Percentiles rank a stretch among this genome's conserved stretches.
Conservation (phyloP, 805 yeast species). For the Nakazawaea siamensis region DNA sequence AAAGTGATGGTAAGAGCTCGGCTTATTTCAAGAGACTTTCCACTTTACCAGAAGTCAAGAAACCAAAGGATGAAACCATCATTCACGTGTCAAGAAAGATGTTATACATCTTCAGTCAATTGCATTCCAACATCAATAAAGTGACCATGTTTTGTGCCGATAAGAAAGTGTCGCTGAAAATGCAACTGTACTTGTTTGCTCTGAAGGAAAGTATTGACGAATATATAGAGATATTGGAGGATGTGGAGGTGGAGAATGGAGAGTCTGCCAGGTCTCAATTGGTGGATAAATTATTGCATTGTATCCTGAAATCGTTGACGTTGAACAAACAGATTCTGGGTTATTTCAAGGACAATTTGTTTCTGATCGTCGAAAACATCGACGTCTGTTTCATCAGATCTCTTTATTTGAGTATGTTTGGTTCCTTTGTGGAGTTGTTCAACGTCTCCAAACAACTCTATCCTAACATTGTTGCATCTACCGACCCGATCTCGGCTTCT, state of each 20-base stretch:
- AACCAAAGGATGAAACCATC: conserved; percentile 7
- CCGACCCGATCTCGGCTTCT: no score
- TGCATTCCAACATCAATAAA: conserved; percentile 50
- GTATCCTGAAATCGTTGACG: conserved; percentile 27
- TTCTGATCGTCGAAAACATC: conserved; percentile 40
- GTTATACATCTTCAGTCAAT: conserved; percentile 53
- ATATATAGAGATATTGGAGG: conserved; percentile 48
- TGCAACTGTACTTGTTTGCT: conserved; percentile 41
- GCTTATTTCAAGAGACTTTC: conserved; percentile 63
- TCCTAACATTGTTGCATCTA: conserved; percentile 14
- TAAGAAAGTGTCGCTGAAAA: conserved; percentile 42
- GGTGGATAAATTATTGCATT: conserved; percentile 22
- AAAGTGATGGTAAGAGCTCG: conserved; percentile 41
- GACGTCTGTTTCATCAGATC: conserved; percentile 61
- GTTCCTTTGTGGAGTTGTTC: conserved; percentile 57
- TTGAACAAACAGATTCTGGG: conserved; percentile 46
- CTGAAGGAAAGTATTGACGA: conserved; percentile 49
- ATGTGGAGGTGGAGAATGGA: conserved; percentile 31
- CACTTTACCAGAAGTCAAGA: conserved; percentile 43
- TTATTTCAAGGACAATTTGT: conserved; percentile 38
- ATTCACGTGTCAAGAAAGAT: conserved; percentile 51
- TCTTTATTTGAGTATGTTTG: conserved; percentile 51
- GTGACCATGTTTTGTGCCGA: conserved; percentile 52
- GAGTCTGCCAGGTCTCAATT: conserved; percentile 12
- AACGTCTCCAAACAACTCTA: conserved; percentile 50